Evolutionary conservation across 2,329 filamentous ascomycete genomes (phyloP), one percentile per base, ranked within the genome.

Genomic region (Mycogone perniciosa): DNA sequence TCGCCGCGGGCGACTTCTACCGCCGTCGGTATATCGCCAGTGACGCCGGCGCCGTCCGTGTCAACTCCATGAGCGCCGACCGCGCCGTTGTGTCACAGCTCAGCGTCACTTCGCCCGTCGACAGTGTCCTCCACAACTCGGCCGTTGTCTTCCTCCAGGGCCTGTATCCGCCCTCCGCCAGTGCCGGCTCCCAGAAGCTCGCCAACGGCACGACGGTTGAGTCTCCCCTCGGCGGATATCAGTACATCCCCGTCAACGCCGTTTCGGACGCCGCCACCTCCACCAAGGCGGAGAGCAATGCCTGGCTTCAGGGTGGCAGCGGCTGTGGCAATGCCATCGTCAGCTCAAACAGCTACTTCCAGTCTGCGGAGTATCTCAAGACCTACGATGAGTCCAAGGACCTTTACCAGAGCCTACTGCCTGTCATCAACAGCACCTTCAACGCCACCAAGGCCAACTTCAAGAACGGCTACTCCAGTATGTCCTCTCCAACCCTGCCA

Each of bases 131-230:
- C 31, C 85, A 91, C 66, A 87, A 81, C 69, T 92, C 89, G 2
- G 89, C 88, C 52, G 75, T 80, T 42, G 86, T 81, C 31, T 96
- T 95, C 72, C 71, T 92, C 31, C 91, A 96, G 71, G 89, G 84
- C 31, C 76, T 96, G 20, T 96, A 96, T 65, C 91, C 91, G 7
- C 89, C 91, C 1, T 81, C 84, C 1, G 82, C 37, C 44, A 33
- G 20, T n/a, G 82, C 51, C 40, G 56, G 65, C 10, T 64, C 75
- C 34, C 76, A 88, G 68, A 81, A 73, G 2, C 78, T 96, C 38
- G 81, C 80, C 60, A 90, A 95, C 67, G 86, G 86, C 45, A 80
- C 79, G 26, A 72, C 69, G 4, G 73, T 91, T 9, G 71, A 81
- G 51, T 73, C 82, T 1, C 89, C 91, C 0, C 71, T 95, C 62